Base-by-base conservation (phyloP, 2,329 filamentous ascomycete genomes). In the Colletotrichum sojae region DNA sequence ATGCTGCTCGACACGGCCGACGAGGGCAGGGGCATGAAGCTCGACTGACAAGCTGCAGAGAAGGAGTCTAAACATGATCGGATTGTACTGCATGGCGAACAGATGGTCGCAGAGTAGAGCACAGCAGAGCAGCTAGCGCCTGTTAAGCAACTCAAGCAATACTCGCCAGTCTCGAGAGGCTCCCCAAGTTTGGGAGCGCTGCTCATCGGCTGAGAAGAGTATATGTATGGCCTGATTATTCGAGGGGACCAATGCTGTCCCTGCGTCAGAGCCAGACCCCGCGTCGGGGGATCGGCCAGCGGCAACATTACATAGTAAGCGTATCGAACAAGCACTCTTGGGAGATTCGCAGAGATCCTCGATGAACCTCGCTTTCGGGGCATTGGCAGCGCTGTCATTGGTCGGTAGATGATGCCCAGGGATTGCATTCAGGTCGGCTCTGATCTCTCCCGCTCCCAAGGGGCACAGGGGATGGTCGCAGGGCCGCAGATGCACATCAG, bases 41-140 rank as follows among this genome's bases (percentile, higher is more conserved):
- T 25, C 39, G 20, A 16, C 31, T 43, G 20, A 51, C 22, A 49
- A 22, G 39, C 65, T 40, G 53, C 53, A 43, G 13, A 27, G 52
- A 58, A 53, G 36, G 62, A 64, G 46, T 54, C 53, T 58, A 68
- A 67, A 67, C 16, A 12, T 52, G 57, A 45, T 22, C n/a, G 40
- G 22, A 18, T 25, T 13, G n/a, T 31, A 15, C n/a, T 48, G 49
- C 27, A 20, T n/a, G 25, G 10, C 9, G 8, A 2, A 36, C 9
- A 10, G 31, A 31, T 31, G 22, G 2, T 22, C 22, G 22, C 22
- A 22, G 22, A 22, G 22, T 4, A 22, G 22, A 22, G 22, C 22
- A 22, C 22, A 22, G 4, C 22, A 25, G 22, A 25, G 22, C 22
- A 25, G 22, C 22, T 25, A 4, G 22, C 22, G 22, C 22, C 22